Base-by-base conservation (phyloP, 371 early-diverging fungal species). In the Haplosporangium sp. region DNA sequence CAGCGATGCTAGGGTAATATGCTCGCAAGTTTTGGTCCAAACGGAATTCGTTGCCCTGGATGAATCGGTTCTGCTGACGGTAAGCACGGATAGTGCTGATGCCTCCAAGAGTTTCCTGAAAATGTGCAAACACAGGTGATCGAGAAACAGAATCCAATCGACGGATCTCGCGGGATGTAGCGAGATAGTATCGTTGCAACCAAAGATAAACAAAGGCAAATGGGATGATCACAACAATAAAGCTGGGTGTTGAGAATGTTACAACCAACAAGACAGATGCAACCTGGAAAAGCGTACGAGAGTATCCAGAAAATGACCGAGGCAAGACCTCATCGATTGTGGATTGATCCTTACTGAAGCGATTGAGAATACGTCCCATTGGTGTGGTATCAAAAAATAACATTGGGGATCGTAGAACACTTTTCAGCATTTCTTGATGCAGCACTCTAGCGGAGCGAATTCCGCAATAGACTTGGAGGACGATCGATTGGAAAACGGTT, bases 371-470 rank as follows among this genome's bases (percentile, higher is more conserved):
- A 57, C 95, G 91, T 35, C 97, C 97, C 15, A 95, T 83, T 0
- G 96, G 98, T 2, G 96, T 97, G 0, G 93, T 91, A 73, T 96
- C 94, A 77, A 94, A 94, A 77, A 96, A 97, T 0, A 91, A 86
- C 95, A 96, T 96, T 19, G 97, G 97, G 10, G 96, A 93, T 9
- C 90, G 88, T 53, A 86, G 55, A 17, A 84, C 81, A 39, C 72
- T 67, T 38, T 69, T 61, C 34, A 92, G 77, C 92, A 92, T 92
- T 19, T 88, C 78, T 4, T 86, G 66, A 19, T 93, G 93, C 59
- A 90, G 82, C 8, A 87, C 83, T 10, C 85, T 86, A 17, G 92
- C 92, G 0, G 92, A 93, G 15, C 93, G 88, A 69, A 96, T 92
- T 40, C 93, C 96, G 74, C 96, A 96, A 37, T 85, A 84, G 1